These are phyloP conservation scores for Dimocarpus longan DNA, from an alignment of 345 rosid species.

Conservation along the genomic window DNA sequence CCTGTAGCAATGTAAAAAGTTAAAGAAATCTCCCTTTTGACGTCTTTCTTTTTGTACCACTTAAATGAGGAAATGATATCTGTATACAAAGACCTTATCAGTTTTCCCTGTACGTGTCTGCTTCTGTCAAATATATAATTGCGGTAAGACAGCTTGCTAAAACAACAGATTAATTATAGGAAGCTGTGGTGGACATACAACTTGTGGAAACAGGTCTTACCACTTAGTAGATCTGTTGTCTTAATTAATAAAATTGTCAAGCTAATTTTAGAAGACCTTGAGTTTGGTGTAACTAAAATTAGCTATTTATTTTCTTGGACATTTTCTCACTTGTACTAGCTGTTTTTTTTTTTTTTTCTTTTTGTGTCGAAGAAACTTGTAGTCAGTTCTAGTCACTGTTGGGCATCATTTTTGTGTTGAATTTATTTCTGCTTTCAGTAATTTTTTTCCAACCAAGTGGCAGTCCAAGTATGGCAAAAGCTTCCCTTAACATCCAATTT, in stretches of 20 bases:
- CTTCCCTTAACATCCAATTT: background rate
- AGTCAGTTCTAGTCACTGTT: background rate
- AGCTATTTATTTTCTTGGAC: background rate
- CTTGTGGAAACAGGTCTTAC: background rate
- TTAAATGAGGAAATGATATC: background rate
- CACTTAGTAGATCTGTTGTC: background rate
- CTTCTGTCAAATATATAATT: too few species aligned
- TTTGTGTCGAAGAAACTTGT: too few species aligned
- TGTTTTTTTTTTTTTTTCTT: background rate
- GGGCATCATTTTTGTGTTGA: background rate
- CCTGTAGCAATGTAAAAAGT: background rate
- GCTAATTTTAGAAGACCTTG: background rate
- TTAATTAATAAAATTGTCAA: background rate
- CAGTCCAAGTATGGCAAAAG: background rate
- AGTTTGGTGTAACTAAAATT: background rate
- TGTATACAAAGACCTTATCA: too few species aligned
- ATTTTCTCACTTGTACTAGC: background rate
- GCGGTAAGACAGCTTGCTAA: background rate
- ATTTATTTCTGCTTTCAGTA: background rate
- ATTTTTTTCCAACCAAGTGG: background rate
- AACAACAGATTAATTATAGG: background rate
- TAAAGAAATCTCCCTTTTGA: too few species aligned
- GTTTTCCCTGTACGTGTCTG: too few species aligned
- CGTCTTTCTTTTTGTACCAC: background rate
- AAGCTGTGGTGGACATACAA: too few species aligned